Base-by-base conservation (phyloP, 2,329 filamentous ascomycete genomes). In the Fusarium odoratissimum region DNA sequence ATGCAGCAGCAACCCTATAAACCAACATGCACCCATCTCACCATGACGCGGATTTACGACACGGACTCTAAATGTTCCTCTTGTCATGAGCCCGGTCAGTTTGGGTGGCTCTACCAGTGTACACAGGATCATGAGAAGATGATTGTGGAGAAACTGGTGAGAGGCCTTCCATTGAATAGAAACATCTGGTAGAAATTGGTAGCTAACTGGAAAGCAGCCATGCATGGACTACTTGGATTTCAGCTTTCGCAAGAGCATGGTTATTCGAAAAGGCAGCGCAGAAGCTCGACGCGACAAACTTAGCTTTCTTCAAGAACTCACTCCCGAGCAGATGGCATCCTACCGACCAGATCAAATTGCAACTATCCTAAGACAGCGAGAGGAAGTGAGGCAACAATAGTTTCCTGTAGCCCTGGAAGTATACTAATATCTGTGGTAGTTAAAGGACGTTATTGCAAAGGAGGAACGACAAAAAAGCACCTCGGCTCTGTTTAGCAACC, bases 101-200 rank as follows among this genome's bases (percentile, higher is more conserved):
- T 91, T 59, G 92, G 92, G 31, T 96, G 92, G 89, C 82, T 96
- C 28, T 96, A 93, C 80, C 85, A 87, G 66, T 96, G 94, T 80
- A 88, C 86, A 17, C 89, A 93, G 78, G 92, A 95, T 75, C 83
- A 83, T 16, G 85, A 88, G 35, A 81, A 84, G 54, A 74, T 82
- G 51, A 79, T 81, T 30, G 82, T 82, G 59, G 73, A 78, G 44
- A 72, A 75, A 11, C 67, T 76, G 40, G 74, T 68, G 19, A 69
- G 75, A 60, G 69, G 78, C 66, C 72, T 76, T 67, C 57, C 60
- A 67, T 69, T 58, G 21, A 11, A n/a, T 6, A 37, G 35, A 8
- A 30, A 38, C 19, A 21, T 19, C 11, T 19, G 14, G 40, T 35
- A 23, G 31, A 13, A n/a, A n/a, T 10, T 9, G 16, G 46, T 25